phyloP scores from a whole-genome alignment of 176 grass and related monocot species.

The Rhynchospora tenuis region DNA sequence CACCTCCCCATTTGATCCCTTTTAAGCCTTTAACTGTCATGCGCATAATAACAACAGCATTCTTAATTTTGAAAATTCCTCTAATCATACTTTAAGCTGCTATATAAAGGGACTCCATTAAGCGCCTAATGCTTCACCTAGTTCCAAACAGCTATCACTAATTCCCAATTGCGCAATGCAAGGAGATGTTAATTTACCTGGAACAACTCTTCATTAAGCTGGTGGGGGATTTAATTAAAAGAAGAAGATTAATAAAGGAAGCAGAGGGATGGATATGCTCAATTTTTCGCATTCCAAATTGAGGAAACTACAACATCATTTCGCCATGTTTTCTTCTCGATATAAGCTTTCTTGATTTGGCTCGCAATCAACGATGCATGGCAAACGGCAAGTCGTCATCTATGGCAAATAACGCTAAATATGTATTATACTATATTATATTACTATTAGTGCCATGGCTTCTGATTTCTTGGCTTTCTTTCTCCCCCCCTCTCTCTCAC shows the following conservation, averaged over 20 bases:
- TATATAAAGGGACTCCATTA: slow-evolving; percentile 4
- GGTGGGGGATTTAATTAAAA: background rate
- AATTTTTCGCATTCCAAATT: no score
- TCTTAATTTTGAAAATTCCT: background rate
- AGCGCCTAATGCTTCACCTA: background rate
- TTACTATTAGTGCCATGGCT: background rate
- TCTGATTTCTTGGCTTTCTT: background rate
- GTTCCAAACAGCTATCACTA: background rate
- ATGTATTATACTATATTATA: background rate
- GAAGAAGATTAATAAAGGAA: no score
- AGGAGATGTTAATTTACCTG: slow-evolving; percentile 9
- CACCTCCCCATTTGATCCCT: background rate
- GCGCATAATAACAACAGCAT: background rate
- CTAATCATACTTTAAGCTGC: background rate
- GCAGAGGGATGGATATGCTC: no score
- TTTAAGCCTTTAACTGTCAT: background rate
- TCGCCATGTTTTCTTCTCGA: background rate
- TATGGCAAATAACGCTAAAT: background rate
- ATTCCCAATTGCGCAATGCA: background rate
- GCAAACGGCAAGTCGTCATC: slow-evolving; percentile 4
- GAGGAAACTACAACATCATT: background rate
- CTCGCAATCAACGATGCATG: background rate
- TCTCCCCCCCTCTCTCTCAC: background rate
- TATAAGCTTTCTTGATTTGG: background rate
- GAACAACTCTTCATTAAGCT: background rate